Base-by-base conservation (phyloP, 1,284 basidiomycete genomes). In the Heterobasidion occidentale region DNA sequence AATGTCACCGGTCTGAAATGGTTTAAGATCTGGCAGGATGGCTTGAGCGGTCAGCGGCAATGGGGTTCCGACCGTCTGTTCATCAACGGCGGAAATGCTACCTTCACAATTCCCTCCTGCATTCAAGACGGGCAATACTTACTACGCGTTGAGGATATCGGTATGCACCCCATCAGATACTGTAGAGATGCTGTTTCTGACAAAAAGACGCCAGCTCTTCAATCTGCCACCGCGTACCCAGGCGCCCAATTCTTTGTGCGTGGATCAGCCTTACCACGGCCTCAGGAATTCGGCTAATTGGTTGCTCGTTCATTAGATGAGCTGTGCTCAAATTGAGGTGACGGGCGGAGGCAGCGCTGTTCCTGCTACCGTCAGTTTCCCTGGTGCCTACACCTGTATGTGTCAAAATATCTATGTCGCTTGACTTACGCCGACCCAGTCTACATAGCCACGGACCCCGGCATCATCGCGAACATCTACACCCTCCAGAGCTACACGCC, bases 11-110 rank as follows among this genome's bases (percentile, higher is more conserved):
- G 79, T 20, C 66, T 83, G n/a, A 68, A 78, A 46, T 79, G 78
- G 78, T 81, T 81, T 70, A 81, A 72, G 67, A 73, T 74, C 53
- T 71, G 65, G 59, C 66, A 80, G 56, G 78, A 78, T 54, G 77
- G 77, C 8, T 66, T 72, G 51, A 64, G 15, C 50, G 50, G 34
- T 36, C 36, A 33, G 2, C 15, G 20, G 17, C 57, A 48, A 15
- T 76, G 74, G 73, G 74, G 65, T 3, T 71, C 72, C 12, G 74
- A 77, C 65, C 65, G 65, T n/a, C 67, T 78, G 15, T 72, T 74
- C 61, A 59, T 70, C 56, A 75, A 75, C 62, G 63, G 68, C 52
- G 75, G 76, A 17, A 73, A 72, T 49, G 71, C 68, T 42, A 74
- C 68, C 19, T 75, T 77, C 66, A 72, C 69, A 12, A 73, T 70